Evolutionary conservation across 1,284 basidiomycete species (phyloP).

Genomic region (Cutaneotrichosporon sp.): DNA sequence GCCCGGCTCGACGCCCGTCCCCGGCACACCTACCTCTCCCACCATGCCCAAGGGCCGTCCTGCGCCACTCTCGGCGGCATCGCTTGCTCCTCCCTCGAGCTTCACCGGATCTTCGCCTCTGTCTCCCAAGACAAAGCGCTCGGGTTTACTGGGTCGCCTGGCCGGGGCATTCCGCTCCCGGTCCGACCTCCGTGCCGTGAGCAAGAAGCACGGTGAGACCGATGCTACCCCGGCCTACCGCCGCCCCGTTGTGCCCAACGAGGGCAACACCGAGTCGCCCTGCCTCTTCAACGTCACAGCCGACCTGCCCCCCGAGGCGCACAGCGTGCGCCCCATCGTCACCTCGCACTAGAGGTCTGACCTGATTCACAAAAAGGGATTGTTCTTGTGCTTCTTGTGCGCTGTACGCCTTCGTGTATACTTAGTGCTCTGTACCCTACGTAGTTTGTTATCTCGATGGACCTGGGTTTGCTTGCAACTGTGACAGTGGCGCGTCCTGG

Average conservation of each 20-base stretch:
- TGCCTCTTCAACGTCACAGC: slow-evolving; percentile 27
- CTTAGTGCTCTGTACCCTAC: too few relatives aligned
- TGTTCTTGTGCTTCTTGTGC: too few relatives aligned
- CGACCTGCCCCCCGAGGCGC: slow-evolving; percentile 7
- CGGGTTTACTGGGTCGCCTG: slow-evolving; percentile 15
- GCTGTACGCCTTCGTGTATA: too few relatives aligned
- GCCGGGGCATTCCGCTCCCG: slow-evolving; percentile 19
- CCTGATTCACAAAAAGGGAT: not conserved
- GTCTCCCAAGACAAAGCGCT: not conserved
- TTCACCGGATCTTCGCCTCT: too few relatives aligned
- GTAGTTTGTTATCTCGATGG: too few relatives aligned
- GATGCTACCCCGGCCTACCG: slow-evolving; percentile 14
- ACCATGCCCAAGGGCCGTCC: not conserved
- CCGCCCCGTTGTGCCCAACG: slow-evolving; percentile 22
- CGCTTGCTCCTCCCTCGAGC: not conserved
- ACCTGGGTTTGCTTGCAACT: too few relatives aligned
- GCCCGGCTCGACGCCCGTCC: not conserved
- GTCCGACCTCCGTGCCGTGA: slow-evolving; percentile 14
- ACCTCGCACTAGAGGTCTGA: not conserved
- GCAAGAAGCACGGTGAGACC: not conserved
- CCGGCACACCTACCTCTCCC: not conserved
- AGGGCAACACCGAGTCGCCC: slow-evolving; percentile 28
- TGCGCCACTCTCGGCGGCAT: not conserved
- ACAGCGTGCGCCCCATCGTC: not conserved
- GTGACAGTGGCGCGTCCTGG: too few relatives aligned